Evolutionary conservation across 202 grass and related monocot genomes (phyloP).

Genomic region (Panicum hallii): DNA sequence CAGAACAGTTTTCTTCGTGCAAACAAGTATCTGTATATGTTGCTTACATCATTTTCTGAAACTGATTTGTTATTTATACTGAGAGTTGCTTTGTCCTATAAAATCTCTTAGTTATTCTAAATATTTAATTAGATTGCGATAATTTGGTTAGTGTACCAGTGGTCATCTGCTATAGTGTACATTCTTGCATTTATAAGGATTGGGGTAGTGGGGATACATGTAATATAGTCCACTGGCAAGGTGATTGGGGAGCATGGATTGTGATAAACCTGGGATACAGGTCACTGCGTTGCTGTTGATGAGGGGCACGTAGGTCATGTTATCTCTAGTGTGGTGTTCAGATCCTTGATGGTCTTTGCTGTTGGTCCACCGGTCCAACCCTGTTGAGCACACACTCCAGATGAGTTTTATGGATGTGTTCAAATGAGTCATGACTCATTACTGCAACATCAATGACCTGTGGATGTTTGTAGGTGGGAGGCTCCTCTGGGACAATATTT

Average conservation of each 20-base stretch:
- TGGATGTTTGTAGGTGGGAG: slow-evolving; percentile 76
- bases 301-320: background rate
- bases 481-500: slow-evolving; percentile 81
- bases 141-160: background rate
- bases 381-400: background rate
- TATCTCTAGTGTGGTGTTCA: background rate
- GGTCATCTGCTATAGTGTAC: background rate
- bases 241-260: background rate
- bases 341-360: background rate
- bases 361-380: background rate
- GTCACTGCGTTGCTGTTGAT: background rate
- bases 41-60: slow-evolving; percentile 9
- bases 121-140: slow-evolving; percentile 6
- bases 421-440: background rate
- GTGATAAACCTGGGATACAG: background rate
- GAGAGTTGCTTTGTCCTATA: background rate
- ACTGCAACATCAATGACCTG: slow-evolving; percentile 8
- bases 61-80: slow-evolving; percentile 24
- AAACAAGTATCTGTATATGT: background rate
- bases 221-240: background rate
- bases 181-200: background rate
- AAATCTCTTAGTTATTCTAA: background rate
- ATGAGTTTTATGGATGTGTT: slow-evolving; percentile 5
- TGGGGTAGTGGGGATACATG: background rate
- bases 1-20: background rate